Percentiles rank a stretch among this genome's conserved stretches.
Evolutionary conservation across 164 flowering plant species (phyloP).

Genomic region (Annona cherimola): DNA sequence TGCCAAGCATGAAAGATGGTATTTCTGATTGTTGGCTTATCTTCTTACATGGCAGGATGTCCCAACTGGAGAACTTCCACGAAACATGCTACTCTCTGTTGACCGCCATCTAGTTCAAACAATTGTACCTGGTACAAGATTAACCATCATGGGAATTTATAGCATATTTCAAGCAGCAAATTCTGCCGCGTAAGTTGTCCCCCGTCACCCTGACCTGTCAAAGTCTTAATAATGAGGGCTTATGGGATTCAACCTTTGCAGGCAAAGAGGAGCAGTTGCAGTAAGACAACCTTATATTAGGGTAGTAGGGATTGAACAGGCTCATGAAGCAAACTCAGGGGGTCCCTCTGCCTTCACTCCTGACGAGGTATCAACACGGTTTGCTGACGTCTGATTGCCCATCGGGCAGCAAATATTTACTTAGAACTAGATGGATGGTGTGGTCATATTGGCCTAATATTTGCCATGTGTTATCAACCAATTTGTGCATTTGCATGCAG

Average conservation of each 20-base stretch:
- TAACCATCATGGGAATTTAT: constrained; percentile 92
- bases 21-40: neutral
- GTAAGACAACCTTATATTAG: constrained; percentile 96
- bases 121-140: constrained; percentile 90
- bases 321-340: constrained; percentile 64
- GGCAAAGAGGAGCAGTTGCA: constrained; percentile 97
- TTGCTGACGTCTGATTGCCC: neutral
- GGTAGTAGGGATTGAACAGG: constrained; percentile 90
- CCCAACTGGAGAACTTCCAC: constrained; percentile 98
- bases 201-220: neutral
- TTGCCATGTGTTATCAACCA: neutral
- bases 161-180: constrained; percentile 88
- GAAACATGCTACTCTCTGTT: constrained; percentile 88
- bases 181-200: constrained; percentile 60
- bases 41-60: constrained; percentile 63
- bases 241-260: constrained; percentile 25
- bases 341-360: constrained; percentile 68
- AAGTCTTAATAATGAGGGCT: neutral
- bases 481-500: constrained; percentile 28
- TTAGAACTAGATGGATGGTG: neutral
- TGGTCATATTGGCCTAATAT: too few relatives aligned
- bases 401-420: neutral
- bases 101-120: constrained; percentile 97
- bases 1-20: neutral
- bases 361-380: constrained; percentile 79